These are phyloP conservation scores for Nannizziopsis barbatae DNA, from an alignment of 2,329 filamentous ascomycete genomes.

Conservation along the genomic window DNA sequence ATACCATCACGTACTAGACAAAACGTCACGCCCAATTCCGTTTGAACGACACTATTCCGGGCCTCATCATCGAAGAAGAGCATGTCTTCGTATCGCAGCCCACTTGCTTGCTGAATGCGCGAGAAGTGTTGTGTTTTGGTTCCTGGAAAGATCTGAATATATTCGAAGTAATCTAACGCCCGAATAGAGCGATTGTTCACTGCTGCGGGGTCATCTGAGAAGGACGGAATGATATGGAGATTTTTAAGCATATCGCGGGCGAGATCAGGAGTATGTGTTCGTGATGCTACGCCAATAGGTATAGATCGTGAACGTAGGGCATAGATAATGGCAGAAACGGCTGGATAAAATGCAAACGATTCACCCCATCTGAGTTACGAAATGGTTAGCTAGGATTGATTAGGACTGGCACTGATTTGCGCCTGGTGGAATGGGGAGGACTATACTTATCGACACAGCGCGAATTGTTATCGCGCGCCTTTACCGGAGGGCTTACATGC, in stretches of 20 bases:
- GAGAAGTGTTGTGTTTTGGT: constrained; percentile 81
- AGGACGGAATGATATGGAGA: constrained; percentile 48
- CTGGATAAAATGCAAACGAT: constrained; percentile 57
- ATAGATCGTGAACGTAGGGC: constrained; percentile 46
- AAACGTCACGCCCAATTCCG: constrained; percentile 68
- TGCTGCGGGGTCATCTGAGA: constrained; percentile 30
- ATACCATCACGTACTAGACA: constrained; percentile 70
- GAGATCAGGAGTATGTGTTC: constrained; percentile 68
- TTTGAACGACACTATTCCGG: constrained; percentile 70
- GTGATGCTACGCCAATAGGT: constrained; percentile 61
- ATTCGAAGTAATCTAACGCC: constrained; percentile 45
- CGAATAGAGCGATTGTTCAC: constrained; percentile 38
- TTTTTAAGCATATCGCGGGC: constrained; percentile 70
- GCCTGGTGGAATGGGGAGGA: neutral
- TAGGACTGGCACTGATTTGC: constrained; percentile 8
- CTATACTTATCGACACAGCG: constrained; percentile 34
- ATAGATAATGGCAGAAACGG: constrained; percentile 57
- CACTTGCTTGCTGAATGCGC: constrained; percentile 57
- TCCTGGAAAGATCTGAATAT: constrained; percentile 56
- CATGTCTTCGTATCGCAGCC: constrained; percentile 69
- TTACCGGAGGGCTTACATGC: constrained; percentile 67
- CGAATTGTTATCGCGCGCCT: constrained; percentile 45
- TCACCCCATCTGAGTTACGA: constrained; percentile 44
- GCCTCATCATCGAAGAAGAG: constrained; percentile 92
- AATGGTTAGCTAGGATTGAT: neutral